Conservation (phyloP, 441 rosid genomes). For the Gossypium davidsonii region DNA sequence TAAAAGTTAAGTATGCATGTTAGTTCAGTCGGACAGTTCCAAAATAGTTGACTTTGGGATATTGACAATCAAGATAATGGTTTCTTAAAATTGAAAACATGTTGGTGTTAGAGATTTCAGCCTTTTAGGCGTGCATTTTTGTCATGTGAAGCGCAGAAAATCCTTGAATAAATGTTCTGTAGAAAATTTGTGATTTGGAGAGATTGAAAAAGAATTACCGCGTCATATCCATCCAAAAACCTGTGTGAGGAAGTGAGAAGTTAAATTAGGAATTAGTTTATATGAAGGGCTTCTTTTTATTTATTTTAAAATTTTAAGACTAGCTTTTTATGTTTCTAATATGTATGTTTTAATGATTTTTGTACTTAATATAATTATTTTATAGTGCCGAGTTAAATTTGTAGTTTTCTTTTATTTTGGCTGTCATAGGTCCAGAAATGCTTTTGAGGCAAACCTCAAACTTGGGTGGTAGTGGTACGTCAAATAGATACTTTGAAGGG, state of each 20-base stretch:
- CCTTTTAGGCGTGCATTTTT: neutral
- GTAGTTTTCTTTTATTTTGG: slow-evolving; percentile 1
- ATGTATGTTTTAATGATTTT: neutral
- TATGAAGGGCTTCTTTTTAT: slow-evolving; percentile 6
- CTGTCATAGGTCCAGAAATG: slow-evolving; percentile 71
- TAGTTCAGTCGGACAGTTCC: neutral
- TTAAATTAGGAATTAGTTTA: neutral
- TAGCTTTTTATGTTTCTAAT: neutral
- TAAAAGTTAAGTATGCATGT: slow-evolving; percentile 2
- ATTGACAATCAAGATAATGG: neutral
- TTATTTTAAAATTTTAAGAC: neutral
- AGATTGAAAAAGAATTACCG: neutral
- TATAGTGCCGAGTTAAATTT: neutral
- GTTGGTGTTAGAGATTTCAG: slow-evolving; percentile 3
- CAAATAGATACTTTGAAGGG: slow-evolving; percentile 55
- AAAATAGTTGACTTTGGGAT: neutral
- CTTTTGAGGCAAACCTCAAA: slow-evolving; percentile 75
- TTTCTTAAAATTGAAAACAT: neutral
- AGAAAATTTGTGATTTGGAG: neutral
- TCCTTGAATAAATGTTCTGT: neutral
- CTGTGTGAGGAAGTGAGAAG: neutral
- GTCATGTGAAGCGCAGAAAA: neutral
- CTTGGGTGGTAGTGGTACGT: slow-evolving; percentile 32
- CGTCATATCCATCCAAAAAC: neutral
- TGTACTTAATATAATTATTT: neutral